phyloP scores from a whole-genome alignment of 1,284 basidiomycete species.

The Melampsora larici-populina region DNA sequence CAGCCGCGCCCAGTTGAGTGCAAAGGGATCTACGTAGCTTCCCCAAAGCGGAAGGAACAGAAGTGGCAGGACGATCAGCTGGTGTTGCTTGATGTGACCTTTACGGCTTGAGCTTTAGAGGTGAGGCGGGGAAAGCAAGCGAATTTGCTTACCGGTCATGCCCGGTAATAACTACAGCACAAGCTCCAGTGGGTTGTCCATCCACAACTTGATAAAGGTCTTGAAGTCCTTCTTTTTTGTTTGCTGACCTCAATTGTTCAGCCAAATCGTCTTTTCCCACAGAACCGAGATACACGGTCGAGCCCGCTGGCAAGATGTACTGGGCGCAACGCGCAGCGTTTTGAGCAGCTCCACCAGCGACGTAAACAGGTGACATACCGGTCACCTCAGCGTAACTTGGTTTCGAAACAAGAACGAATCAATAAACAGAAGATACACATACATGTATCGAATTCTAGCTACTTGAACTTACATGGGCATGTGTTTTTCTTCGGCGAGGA shows the following conservation, averaged over 20 bases:
- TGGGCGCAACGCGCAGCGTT: constrained; percentile 76
- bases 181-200: constrained; percentile 88
- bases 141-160: constrained; percentile 68
- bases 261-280: constrained; percentile 91
- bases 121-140: not conserved
- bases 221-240: constrained; percentile 85
- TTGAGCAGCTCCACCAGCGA: constrained; percentile 95
- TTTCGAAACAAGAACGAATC: not conserved
- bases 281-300: constrained; percentile 90
- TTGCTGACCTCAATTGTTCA: constrained; percentile 83
- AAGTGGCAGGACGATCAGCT: not conserved
- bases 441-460: not conserved
- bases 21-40: constrained; percentile 32
- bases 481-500: constrained; percentile 88
- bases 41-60: not conserved
- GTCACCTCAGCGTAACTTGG: constrained; percentile 39
- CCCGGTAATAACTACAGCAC: constrained; percentile 90
- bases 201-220: constrained; percentile 84
- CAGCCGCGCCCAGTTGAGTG: constrained; percentile 27
- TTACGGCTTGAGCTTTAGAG: not conserved
- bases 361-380: constrained; percentile 62
- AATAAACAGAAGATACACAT: not conserved
- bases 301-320: constrained; percentile 84
- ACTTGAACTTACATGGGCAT: constrained; percentile 66
- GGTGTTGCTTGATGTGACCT: not conserved